phyloP scores from a whole-genome alignment of 805 yeast species.

The Spathaspora arborariae region DNA sequence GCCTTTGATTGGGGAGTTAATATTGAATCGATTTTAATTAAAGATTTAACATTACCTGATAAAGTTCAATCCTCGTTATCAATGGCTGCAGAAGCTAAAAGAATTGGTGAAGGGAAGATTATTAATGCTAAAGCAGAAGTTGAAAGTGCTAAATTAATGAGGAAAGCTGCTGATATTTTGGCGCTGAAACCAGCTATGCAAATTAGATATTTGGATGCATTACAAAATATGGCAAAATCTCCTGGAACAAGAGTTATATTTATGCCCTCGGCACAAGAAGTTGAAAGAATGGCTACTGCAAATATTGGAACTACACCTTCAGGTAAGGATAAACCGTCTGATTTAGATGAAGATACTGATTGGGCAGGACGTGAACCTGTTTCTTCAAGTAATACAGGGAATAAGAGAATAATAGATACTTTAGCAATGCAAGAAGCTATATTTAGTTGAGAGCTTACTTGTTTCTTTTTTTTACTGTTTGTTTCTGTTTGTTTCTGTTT shows the following conservation, averaged over 20 bases:
- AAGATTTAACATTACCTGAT: conserved; percentile 55
- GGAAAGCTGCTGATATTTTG: conserved; percentile 73
- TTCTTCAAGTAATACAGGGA: conserved; percentile 5
- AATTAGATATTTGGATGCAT: conserved; percentile 73
- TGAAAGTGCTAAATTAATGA: conserved; percentile 70
- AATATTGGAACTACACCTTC: conserved; percentile 10
- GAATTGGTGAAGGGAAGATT: conserved; percentile 74
- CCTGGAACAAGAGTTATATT: conserved; percentile 67
- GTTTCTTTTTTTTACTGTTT: background rate
- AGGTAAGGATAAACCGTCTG: conserved; percentile 10
- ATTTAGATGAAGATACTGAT: conserved; percentile 21
- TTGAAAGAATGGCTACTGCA: conserved; percentile 35
- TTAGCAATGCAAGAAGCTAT: conserved; percentile 33
- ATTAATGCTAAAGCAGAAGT: conserved; percentile 74
- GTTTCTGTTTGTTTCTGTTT: background rate
- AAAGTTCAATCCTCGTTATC: conserved; percentile 59
- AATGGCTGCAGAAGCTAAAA: conserved; percentile 71
- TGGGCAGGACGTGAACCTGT: conserved; percentile 16
- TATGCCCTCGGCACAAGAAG: conserved; percentile 55
- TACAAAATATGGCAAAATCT: conserved; percentile 65
- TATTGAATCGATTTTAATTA: conserved; percentile 64
- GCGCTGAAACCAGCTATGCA: conserved; percentile 77
- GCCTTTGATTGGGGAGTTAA: conserved; percentile 70
- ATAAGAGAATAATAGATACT: conserved; percentile 17
- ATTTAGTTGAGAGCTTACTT: background rate